These are phyloP conservation scores for Eruca vesicaria DNA, from an alignment of 441 rosid genomes.

Conservation along the genomic window DNA sequence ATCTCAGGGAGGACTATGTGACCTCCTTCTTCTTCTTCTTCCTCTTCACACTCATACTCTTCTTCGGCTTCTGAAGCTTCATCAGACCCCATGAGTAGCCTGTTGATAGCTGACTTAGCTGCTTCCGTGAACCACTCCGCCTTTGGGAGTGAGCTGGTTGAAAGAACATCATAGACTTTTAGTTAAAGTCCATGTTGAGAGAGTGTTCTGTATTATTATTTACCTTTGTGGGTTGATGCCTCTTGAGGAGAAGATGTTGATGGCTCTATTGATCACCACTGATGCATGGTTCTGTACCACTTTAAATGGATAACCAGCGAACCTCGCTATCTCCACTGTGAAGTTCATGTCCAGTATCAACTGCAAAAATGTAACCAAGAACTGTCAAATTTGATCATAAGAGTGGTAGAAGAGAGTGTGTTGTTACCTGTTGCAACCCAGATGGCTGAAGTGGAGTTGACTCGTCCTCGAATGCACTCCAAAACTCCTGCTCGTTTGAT, in stretches of 20 bases:
- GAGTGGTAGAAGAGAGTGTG: conserved; percentile 7
- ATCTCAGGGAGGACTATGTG: conserved; percentile 45
- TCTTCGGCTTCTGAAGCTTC: conserved; percentile 69
- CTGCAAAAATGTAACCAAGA: conserved; percentile 38
- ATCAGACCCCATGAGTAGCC: conserved; percentile 80
- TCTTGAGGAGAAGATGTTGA: conserved; percentile 73
- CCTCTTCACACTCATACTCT: conserved; percentile 50
- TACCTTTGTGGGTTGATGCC: conserved; percentile 89
- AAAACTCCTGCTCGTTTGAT: conserved; percentile 89
- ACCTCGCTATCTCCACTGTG: conserved; percentile 95
- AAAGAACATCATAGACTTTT: not conserved
- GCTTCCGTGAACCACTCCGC: conserved; percentile 96
- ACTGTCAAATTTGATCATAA: not conserved
- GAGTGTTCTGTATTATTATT: not conserved
- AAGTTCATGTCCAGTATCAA: conserved; percentile 97
- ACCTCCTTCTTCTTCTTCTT: conserved; percentile 28
- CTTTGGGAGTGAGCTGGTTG: conserved; percentile 61
- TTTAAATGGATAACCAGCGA: conserved; percentile 90
- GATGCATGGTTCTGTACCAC: conserved; percentile 84
- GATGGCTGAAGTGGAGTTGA: conserved; percentile 67
- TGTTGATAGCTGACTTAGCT: conserved; percentile 82
- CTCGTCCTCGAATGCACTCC: conserved; percentile 88
- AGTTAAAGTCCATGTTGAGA: not conserved
- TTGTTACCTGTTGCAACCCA: conserved; percentile 84
- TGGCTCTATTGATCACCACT: conserved; percentile 81